Conservation (phyloP, 1,284 basidiomycete genomes). For the Hemileia vastatrix region DNA sequence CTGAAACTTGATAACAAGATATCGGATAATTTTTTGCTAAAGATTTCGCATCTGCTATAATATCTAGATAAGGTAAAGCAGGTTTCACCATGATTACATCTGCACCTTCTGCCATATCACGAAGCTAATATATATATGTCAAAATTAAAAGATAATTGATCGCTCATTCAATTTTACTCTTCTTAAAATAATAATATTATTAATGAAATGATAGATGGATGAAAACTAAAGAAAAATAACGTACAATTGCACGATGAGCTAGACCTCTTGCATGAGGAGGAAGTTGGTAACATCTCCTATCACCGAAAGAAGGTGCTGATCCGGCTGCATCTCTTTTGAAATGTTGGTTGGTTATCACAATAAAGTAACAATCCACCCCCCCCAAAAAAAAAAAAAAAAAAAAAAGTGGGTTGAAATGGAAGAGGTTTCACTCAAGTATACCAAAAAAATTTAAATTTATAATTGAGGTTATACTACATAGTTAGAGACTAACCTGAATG, state of each 20-base stretch:
- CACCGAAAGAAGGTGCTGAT: slow-evolving; percentile 83
- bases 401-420: neutral
- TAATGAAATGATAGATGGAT: neutral
- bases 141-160: neutral
- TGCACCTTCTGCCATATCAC: slow-evolving; percentile 85
- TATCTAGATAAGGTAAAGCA: slow-evolving; percentile 87
- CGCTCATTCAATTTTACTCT: neutral
- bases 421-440: neutral
- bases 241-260: slow-evolving; percentile 81
- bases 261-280: slow-evolving; percentile 80
- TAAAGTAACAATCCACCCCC: slow-evolving; percentile 6
- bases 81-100: slow-evolving; percentile 99
- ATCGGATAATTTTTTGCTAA: slow-evolving; percentile 76
- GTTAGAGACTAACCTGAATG: slow-evolving; percentile 78
- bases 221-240: slow-evolving; percentile 42
- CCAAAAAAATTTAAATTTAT: too few relatives aligned
- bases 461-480: too few relatives aligned
- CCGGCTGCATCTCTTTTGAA: slow-evolving; percentile 96
- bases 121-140: slow-evolving; percentile 52
- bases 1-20: slow-evolving; percentile 84
- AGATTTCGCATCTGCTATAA: slow-evolving; percentile 76
- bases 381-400: neutral
- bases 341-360: too few relatives aligned
- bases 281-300: slow-evolving; percentile 95
- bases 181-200: neutral